A percentile compares a stretch with the other conserved stretches of the same genome.
These are phyloP conservation scores for Hemerocallis citrina DNA, from an alignment of 106 monocot genomes.

Conservation along the genomic window DNA sequence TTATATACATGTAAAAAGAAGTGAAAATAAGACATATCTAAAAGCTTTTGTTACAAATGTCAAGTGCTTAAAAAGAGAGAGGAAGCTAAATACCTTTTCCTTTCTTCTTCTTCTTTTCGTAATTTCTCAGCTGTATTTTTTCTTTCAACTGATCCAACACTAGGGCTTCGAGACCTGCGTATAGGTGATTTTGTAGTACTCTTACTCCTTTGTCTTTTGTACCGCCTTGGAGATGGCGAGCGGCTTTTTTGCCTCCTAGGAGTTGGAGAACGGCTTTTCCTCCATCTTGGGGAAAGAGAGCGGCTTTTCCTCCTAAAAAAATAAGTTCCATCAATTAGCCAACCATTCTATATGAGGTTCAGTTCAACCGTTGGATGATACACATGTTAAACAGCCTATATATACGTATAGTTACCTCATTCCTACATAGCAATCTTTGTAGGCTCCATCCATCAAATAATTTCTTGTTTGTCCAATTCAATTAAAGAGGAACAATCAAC, in stretches of 20 bases:
- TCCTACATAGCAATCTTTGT: conserved; percentile 43
- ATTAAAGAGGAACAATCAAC: conserved; percentile 21
- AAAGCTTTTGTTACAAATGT: not conserved
- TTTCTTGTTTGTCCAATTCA: too few relatives aligned
- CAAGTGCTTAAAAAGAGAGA: not conserved
- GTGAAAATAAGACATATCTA: not conserved
- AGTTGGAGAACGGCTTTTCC: conserved; percentile 67
- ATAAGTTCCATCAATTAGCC: not conserved
- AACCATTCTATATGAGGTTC: not conserved
- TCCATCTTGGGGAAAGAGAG: conserved; percentile 59
- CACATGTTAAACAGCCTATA: not conserved
- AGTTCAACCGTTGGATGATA: too few relatives aligned
- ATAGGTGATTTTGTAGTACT: conserved; percentile 18
- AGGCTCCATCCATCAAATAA: conserved; percentile 53
- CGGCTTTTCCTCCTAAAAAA: conserved; percentile 68
- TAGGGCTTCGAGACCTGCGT: conserved; percentile 17
- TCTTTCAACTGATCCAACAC: conserved; percentile 1
- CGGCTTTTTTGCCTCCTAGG: conserved; percentile 35
- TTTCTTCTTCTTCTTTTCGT: conserved; percentile 22
- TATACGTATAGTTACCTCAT: conserved; percentile 43
- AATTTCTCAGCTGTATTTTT: conserved; percentile 33
- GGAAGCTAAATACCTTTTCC: conserved; percentile 24
- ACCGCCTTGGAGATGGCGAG: conserved; percentile 18
- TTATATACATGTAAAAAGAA: not conserved
- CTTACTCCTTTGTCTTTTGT: conserved; percentile 18